These are phyloP conservation scores for Schizopora paradoxa DNA, from an alignment of 1,284 basidiomycete genomes.

Conservation along the genomic window DNA sequence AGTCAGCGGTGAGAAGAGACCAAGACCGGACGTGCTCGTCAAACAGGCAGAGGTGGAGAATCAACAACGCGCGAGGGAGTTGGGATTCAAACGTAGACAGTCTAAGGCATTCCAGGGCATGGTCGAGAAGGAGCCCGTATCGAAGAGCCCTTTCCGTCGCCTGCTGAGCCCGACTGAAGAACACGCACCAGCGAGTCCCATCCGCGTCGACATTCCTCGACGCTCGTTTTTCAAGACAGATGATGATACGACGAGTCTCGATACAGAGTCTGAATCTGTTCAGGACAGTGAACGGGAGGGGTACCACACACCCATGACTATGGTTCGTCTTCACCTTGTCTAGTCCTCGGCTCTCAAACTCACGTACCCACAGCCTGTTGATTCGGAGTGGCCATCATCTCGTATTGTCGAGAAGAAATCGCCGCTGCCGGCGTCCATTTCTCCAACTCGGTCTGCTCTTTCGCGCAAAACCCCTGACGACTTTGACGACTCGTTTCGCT, in stretches of 20 bases:
- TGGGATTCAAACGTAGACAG: conserved; percentile 65
- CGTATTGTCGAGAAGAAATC: too few species aligned
- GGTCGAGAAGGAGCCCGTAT: conserved; percentile 71
- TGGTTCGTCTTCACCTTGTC: too few species aligned
- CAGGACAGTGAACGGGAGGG: conserved; percentile 3
- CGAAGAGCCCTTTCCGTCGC: conserved; percentile 77
- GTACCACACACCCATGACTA: conserved; percentile 9
- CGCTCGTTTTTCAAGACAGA: conserved; percentile 34
- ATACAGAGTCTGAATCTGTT: not conserved
- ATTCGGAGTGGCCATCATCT: too few species aligned
- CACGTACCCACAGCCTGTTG: too few species aligned
- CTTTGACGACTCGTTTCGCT: too few species aligned
- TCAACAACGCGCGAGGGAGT: conserved; percentile 48
- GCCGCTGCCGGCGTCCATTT: conserved; percentile 3
- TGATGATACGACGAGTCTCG: not conserved
- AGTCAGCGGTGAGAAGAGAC: conserved; percentile 69
- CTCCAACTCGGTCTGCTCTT: too few species aligned
- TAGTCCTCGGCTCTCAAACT: too few species aligned
- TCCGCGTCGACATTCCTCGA: conserved; percentile 29
- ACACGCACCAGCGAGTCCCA: conserved; percentile 4
- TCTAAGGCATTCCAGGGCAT: conserved; percentile 73
- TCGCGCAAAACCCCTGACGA: too few species aligned
- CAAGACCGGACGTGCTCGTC: conserved; percentile 59
- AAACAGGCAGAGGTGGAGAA: conserved; percentile 66
- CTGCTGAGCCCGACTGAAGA: conserved; percentile 15